Conservation (phyloP, 1,284 basidiomycete genomes). For the Somion occarium region DNA sequence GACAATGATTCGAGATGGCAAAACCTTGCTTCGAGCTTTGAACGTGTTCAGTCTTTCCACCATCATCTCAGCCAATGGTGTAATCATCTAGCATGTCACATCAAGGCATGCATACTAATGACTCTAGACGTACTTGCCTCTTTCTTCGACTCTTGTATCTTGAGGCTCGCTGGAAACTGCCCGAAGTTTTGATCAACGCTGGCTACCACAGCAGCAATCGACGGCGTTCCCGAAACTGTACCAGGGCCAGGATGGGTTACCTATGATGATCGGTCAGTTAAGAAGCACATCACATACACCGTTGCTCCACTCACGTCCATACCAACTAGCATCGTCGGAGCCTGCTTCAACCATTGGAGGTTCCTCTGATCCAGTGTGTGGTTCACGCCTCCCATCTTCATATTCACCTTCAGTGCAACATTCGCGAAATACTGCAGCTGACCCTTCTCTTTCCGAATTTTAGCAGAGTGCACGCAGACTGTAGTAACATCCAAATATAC, state of each 20-base stretch:
- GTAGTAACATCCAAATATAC: conserved; percentile 58
- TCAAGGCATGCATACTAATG: not conserved
- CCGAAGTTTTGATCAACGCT: conserved; percentile 58
- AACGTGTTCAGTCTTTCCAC: conserved; percentile 55
- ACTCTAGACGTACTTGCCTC: conserved; percentile 43
- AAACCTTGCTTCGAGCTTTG: conserved; percentile 35
- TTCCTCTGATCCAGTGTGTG: conserved; percentile 48
- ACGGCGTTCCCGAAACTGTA: conserved; percentile 63
- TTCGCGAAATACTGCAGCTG: conserved; percentile 74
- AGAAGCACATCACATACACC: not conserved
- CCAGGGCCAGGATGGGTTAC: conserved; percentile 73
- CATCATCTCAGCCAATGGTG: conserved; percentile 66
- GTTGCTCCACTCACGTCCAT: conserved; percentile 48
- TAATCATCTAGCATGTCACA: conserved; percentile 70
- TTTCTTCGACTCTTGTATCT: conserved; percentile 68
- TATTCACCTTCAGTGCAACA: conserved; percentile 75
- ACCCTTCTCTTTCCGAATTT: conserved; percentile 58
- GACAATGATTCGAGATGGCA: conserved; percentile 64
- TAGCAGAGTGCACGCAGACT: conserved; percentile 62
- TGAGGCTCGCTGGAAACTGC: conserved; percentile 68
- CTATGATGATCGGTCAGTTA: not conserved
- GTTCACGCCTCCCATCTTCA: conserved; percentile 77
- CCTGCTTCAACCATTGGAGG: conserved; percentile 49
- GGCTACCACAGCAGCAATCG: conserved; percentile 77
- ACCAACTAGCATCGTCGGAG: conserved; percentile 73